Conservation (phyloP, 2,329 filamentous ascomycete species). For the Chrysoporthe austroafricana region DNA sequence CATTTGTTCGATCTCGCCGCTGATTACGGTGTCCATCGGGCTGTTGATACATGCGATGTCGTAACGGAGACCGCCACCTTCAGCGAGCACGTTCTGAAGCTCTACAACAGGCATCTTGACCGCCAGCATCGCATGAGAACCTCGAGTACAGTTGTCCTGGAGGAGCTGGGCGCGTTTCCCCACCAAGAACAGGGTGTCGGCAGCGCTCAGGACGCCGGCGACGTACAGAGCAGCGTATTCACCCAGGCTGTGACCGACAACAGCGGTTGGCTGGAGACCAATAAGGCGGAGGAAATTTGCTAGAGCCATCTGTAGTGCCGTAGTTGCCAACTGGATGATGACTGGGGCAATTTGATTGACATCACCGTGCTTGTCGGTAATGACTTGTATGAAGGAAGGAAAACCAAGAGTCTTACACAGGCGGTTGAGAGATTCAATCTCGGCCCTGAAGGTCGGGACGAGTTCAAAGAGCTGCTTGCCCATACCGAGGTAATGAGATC, state of each 20-base stretch:
- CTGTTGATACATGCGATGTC: slow-evolving; percentile 66
- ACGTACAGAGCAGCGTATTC: slow-evolving; percentile 68
- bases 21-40: slow-evolving; percentile 63
- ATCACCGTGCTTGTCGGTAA: slow-evolving; percentile 42
- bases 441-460: too few species aligned
- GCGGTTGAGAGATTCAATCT: background rate
- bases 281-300: slow-evolving; percentile 48
- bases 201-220: slow-evolving; percentile 65
- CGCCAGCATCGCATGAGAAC: slow-evolving; percentile 42
- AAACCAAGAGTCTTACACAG: slow-evolving; percentile 41
- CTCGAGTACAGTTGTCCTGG: slow-evolving; percentile 53
- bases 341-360: slow-evolving; percentile 20
- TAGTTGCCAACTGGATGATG: slow-evolving; percentile 36
- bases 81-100: slow-evolving; percentile 31
- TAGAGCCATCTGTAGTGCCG: slow-evolving; percentile 44
- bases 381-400: slow-evolving; percentile 43
- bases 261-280: slow-evolving; percentile 46
- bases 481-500: slow-evolving; percentile 38
- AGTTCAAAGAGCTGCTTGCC: slow-evolving; percentile 36
- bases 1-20: slow-evolving; percentile 54
- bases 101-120: slow-evolving; percentile 34
- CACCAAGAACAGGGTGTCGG: slow-evolving; percentile 65
- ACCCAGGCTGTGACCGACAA: slow-evolving; percentile 63
- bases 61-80: slow-evolving; percentile 36
- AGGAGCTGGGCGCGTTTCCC: slow-evolving; percentile 62